These are phyloP conservation scores for Primulina tabacum DNA, from an alignment of 257 asterid genomes.

Conservation along the genomic window DNA sequence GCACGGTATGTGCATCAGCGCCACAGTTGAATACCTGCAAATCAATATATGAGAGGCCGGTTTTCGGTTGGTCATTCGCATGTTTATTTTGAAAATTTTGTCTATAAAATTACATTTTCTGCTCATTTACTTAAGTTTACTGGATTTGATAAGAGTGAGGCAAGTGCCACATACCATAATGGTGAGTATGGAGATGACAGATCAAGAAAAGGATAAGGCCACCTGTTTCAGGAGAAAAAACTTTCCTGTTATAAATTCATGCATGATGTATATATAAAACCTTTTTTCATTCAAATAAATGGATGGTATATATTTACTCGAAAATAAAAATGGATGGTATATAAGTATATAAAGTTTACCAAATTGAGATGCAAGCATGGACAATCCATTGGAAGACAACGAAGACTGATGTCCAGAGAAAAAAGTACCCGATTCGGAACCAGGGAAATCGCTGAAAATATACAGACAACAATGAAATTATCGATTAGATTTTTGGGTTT, in stretches of 20 bases:
- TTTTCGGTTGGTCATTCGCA: background rate
- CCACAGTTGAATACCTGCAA: constrained; percentile 80
- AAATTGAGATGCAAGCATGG: constrained; percentile 67
- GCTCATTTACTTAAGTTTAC: too few species aligned
- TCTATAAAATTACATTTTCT: too few species aligned
- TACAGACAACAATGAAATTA: background rate
- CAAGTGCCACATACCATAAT: constrained; percentile 55
- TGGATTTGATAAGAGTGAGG: background rate
- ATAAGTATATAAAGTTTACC: constrained; percentile 38
- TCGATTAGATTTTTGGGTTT: background rate
- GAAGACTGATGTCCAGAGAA: constrained; percentile 68
- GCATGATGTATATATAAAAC: background rate
- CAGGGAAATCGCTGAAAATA: constrained; percentile 85
- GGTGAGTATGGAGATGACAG: constrained; percentile 83
- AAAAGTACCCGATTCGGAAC: constrained; percentile 84
- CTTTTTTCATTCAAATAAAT: background rate
- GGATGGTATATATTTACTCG: too few species aligned
- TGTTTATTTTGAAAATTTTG: too few species aligned
- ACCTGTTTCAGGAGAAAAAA: constrained; percentile 51
- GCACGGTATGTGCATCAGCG: constrained; percentile 88
- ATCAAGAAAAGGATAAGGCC: constrained; percentile 98
- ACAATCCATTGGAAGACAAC: constrained; percentile 77
- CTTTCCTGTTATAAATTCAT: background rate
- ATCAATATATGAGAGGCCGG: background rate
- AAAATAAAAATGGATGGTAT: background rate